These are phyloP conservation scores for Arthromyces matolae DNA, from an alignment of 768 basidiomycete species.

Conservation along the genomic window DNA sequence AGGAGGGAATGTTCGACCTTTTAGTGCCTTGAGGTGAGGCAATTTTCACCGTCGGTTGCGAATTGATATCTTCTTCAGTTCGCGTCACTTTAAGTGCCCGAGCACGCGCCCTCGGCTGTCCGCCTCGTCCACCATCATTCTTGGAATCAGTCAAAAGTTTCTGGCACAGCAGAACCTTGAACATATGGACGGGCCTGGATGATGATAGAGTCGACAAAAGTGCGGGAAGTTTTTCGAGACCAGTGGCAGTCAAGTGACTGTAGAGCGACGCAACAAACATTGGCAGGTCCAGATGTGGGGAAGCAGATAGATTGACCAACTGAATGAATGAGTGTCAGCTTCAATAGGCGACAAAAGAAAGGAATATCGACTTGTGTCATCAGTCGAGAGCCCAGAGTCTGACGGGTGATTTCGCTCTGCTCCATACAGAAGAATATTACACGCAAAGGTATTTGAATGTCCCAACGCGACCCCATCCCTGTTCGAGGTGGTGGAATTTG, in stretches of 20 bases:
- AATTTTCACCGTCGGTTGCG: background rate
- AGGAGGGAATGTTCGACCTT: constrained; percentile 15
- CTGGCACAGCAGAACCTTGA: constrained; percentile 43
- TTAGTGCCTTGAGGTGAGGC: constrained; percentile 11
- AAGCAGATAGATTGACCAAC: constrained; percentile 37
- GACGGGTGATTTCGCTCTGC: constrained; percentile 28
- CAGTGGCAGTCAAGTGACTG: constrained; percentile 26
- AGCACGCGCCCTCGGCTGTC: constrained; percentile 20
- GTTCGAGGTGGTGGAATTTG: constrained; percentile 57
- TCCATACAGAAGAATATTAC: constrained; percentile 37
- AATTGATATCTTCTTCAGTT: constrained; percentile 6
- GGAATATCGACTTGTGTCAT: constrained; percentile 26
- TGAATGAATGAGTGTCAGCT: constrained; percentile 4
- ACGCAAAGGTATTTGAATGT: constrained; percentile 47
- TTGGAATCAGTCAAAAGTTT: constrained; percentile 20
- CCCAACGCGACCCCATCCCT: constrained; percentile 50
- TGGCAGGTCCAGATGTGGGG: constrained; percentile 32
- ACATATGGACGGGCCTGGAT: constrained; percentile 31
- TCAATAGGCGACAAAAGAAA: background rate
- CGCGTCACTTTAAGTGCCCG: constrained; percentile 18
- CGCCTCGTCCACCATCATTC: background rate
- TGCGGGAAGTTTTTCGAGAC: constrained; percentile 25
- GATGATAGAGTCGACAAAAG: constrained; percentile 35
- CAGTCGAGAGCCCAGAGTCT: constrained; percentile 32
- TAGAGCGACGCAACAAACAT: constrained; percentile 36